Evolutionary conservation across 176 grass and related monocot genomes (phyloP), one percentile per base, ranked within the genome.

Genomic region (Otatea glauca): DNA sequence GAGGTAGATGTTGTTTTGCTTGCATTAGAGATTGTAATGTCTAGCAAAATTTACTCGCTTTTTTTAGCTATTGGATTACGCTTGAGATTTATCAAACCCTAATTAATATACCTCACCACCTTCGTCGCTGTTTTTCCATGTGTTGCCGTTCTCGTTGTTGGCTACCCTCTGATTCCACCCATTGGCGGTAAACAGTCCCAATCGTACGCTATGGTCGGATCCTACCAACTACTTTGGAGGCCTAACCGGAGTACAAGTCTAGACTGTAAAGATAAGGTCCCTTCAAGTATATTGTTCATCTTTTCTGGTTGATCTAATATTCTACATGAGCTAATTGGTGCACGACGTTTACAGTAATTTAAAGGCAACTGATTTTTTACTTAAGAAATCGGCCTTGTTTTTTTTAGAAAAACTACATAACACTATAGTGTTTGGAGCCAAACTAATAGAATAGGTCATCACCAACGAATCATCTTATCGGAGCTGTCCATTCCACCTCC

Each of bases 221-320:
- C 51, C 51, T 6, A 29, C 29, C 1, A 29, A 29, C 35, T 37
- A 0, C 17, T 55, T 18, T 20, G 51, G 6, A 20, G 51, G 51
- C 51, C 51, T 2, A 3, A n/a, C 53, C 8, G 20, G 7, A 56
- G 54, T n/a, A 8, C 53, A 55, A 21, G 18, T 21, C 7, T 55
- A 0, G 18, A 55, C 7, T 55, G 0, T 53, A 15, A 5, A 17
- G 15, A 5, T 53, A 0, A 3, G 13, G 13, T 15, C 47, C 3
- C 0, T 47, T 47, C 0, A 51, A 1, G 5, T 49, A 54, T 54
- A 54, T 2, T 20, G 17, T 0, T 0, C 1, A 18, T 0, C 0
- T 53, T 53, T 53, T 5, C 0, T 0, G 5, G 15, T 49, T 1
- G 5, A 4, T 3, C 11, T 47, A 47, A 47, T 15, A 15, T 14